A percentile compares a stretch with the other conserved stretches of the same genome.
Conservation (phyloP, 1,139 yeast species). For the Geotrichum restrictum region DNA sequence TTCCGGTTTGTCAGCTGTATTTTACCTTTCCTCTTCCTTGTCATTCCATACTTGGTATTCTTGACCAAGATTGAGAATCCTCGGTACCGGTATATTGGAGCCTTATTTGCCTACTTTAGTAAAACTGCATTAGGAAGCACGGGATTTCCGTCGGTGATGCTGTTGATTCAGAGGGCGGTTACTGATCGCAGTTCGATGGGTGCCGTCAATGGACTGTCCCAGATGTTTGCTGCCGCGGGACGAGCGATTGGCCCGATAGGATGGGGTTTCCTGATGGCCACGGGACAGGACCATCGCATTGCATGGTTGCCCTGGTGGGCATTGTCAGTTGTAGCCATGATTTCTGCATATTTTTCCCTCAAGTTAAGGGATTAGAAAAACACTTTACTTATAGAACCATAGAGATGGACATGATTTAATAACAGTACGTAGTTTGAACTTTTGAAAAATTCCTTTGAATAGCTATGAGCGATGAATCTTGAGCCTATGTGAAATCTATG, state of each 20-base stretch:
- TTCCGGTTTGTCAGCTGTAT: conserved; percentile 44
- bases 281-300: conserved; percentile 42
- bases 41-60: conserved; percentile 51
- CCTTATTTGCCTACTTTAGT: conserved; percentile 20
- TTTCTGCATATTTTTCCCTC: background rate
- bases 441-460: too few species aligned
- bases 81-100: conserved; percentile 4
- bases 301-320: conserved; percentile 54
- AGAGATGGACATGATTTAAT: too few species aligned
- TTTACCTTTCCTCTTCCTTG: conserved; percentile 46
- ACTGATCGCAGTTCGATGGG: conserved; percentile 34
- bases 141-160: conserved; percentile 33
- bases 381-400: too few species aligned
- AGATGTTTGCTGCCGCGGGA: conserved; percentile 49
- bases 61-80: conserved; percentile 32
- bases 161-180: conserved; percentile 36
- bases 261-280: conserved; percentile 57
- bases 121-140: conserved; percentile 28
- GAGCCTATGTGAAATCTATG: too few species aligned
- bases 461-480: too few species aligned
- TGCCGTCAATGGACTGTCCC: conserved; percentile 36
- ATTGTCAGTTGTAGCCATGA: background rate
- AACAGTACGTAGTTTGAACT: too few species aligned
- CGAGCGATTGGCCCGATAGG: conserved; percentile 56
- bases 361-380: too few species aligned